Evolutionary conservation across 768 basidiomycete genomes (phyloP), one percentile per base, ranked within the genome.

Genomic region (Tylopilus intermedius): DNA sequence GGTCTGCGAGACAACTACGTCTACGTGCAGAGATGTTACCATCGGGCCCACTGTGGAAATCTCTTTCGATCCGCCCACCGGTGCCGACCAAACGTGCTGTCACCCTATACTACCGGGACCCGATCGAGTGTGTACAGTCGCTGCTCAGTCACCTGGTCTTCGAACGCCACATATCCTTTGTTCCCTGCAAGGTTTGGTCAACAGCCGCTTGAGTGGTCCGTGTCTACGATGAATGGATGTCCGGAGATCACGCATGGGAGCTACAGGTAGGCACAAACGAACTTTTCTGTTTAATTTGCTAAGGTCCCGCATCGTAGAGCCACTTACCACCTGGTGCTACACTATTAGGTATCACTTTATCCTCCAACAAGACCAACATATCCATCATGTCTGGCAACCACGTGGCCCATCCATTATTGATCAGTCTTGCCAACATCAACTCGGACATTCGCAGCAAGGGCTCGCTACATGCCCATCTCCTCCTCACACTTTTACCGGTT

Each of bases 141-240:
- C 5, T 53, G 9, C 53, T 49, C 13, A 49, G 53, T 9, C 43
- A 49, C 5, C 48, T 37, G 11, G 22, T 49, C 1, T 54, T 54
- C 8, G 11, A 49, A 18, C 5, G 7, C 1, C 43, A 39, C 7
- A 54, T 53, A 1, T 43, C 13, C 5, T 53, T 53, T 9, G 22
- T 49, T 14, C 47, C 53, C 14, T 1, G 2, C 3, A 41, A 47
- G 41, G 40, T 47, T 13, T 53, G 51, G 51, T 7, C 46, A 13
- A 47, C 22, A 0, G 41, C 53, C 3, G 29, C 29, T 7, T 4
- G 2, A 1, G 2, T 45, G 5, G 33, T 18, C 0, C 9, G 6
- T n/a, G 22, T 54, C 8, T 49, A 54, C 9, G 3, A 49, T 15
- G 21, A 48, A 10, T 49, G 42, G 53, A 35, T 53, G 8, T 29